Evolutionary conservation across 2,329 filamentous ascomycete species (phyloP).

Genomic region (Curvularia sp.): DNA sequence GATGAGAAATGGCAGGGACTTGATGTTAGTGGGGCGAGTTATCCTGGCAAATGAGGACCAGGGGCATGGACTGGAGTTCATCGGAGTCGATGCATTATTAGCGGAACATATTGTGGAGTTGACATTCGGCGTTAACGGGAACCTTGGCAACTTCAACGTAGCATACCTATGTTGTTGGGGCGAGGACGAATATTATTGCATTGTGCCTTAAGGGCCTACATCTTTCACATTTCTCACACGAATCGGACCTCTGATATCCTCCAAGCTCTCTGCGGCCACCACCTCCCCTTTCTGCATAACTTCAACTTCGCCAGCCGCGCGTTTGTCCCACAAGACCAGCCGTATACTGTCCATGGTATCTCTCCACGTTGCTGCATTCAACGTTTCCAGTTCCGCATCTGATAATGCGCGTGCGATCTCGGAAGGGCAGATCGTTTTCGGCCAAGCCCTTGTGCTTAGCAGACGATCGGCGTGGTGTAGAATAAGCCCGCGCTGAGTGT

Average conservation of each 20-base stretch:
- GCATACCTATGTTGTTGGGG: conserved; percentile 16
- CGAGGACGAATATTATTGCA: conserved; percentile 1
- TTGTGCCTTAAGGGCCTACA: background rate
- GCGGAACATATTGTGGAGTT: conserved; percentile 11
- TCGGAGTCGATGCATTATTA: conserved; percentile 2
- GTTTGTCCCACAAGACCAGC: conserved; percentile 52
- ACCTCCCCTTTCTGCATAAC: conserved; percentile 58
- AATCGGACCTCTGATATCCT: conserved; percentile 57
- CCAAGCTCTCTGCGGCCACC: conserved; percentile 41
- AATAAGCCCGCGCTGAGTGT: conserved; percentile 25
- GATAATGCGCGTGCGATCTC: conserved; percentile 58
- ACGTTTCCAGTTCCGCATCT: conserved; percentile 45
- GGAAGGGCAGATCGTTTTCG: conserved; percentile 62
- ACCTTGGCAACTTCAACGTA: conserved; percentile 9
- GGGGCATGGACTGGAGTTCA: conserved; percentile 13
- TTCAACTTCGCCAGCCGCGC: conserved; percentile 54
- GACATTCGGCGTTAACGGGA: conserved; percentile 9
- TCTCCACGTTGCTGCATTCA: conserved; percentile 51
- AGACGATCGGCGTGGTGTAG: conserved; percentile 35
- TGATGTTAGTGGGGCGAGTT: conserved; percentile 46
- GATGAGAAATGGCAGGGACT: conserved; percentile 49
- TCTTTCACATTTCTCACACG: conserved; percentile 45
- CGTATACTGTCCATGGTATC: conserved; percentile 57
- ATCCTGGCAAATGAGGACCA: conserved; percentile 29
- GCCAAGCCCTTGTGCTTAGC: conserved; percentile 45